Conservation (phyloP, 2,329 filamentous ascomycete genomes). For the Fusarium hainanense region DNA sequence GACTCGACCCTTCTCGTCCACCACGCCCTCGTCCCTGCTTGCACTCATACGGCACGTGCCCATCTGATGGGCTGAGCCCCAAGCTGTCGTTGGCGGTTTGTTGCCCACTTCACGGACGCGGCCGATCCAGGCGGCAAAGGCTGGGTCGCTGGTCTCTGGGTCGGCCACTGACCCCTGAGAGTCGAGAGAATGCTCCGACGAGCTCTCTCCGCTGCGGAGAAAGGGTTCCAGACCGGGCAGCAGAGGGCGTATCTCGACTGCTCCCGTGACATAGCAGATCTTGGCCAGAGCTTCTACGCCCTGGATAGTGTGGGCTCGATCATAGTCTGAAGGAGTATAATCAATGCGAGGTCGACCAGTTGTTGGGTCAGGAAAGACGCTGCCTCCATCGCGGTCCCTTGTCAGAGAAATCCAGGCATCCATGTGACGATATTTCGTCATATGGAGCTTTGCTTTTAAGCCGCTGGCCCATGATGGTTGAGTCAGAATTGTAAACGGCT, state of each 20-base stretch:
- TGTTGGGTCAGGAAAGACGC: slow-evolving; percentile 76
- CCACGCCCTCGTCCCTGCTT: slow-evolving; percentile 63
- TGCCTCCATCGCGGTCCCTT: slow-evolving; percentile 80
- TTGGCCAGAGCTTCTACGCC: slow-evolving; percentile 78
- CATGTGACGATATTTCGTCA: slow-evolving; percentile 75
- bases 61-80: slow-evolving; percentile 84
- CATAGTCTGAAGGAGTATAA: slow-evolving; percentile 78
- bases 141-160: slow-evolving; percentile 65
- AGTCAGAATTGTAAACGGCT: slow-evolving; percentile 73
- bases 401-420: slow-evolving; percentile 78
- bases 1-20: slow-evolving; percentile 67
- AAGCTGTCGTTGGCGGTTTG: slow-evolving; percentile 63
- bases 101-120: slow-evolving; percentile 61
- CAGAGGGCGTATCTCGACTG: slow-evolving; percentile 78
- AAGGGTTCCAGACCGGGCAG: slow-evolving; percentile 74
- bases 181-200: slow-evolving; percentile 31
- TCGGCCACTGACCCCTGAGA: slow-evolving; percentile 42
- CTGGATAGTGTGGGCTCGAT: slow-evolving; percentile 77
- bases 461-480: slow-evolving; percentile 74
- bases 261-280: slow-evolving; percentile 81
- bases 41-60: slow-evolving; percentile 78
- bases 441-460: slow-evolving; percentile 77
- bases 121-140: slow-evolving; percentile 71
- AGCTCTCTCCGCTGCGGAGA: slow-evolving; percentile 47
- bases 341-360: slow-evolving; percentile 73